Base-by-base conservation (phyloP, 345 rosid genomes). In the Heritiera fomes region DNA sequence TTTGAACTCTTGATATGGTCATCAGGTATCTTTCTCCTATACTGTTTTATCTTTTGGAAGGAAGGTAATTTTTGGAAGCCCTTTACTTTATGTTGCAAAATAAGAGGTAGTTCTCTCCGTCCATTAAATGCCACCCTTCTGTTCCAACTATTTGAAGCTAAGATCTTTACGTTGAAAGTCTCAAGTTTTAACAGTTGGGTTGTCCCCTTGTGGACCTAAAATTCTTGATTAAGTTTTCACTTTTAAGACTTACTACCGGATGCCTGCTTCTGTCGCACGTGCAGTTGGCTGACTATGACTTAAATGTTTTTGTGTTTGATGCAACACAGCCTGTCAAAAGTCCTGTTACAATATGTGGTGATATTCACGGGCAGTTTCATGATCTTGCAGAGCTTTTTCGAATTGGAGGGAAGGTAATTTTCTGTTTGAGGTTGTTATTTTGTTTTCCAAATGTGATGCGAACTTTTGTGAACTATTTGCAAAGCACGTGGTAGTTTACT, bases 341-440 rank as follows among this genome's bases (percentile, higher is more conserved):
- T 84, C 98, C 98, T 69, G 97, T 95, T 74, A 93, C 98, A 79
- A 92, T 95, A 73, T 93, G 98, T 66, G 98, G 98, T 80, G 98
- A 95, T 87, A 93, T 95, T 80, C 98, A 95, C 59, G 97, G 97
- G 75, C 98, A 95, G 86, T 95, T 95, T 71, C 98, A 95, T 87
- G 98, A 95, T 86, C 98, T 95, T 82, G 98, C 98, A 6, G 98
- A 95, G 86, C 98, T 95, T 81, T 95, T 95, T 84, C 94, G 93
- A 66, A 93, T 93, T 81, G 96, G 99, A 28, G 98, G 99, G 78
- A 90, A 90, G 98, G 99, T 95, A 89, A 71, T 60, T 80, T 76
- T 75, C 73, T 65, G 46, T 4, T 5, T 41, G 46, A 62, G 11
- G 9, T 4, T n/a, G 72, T 49, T 66, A 5, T 3, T 6, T 4